phyloP scores from a whole-genome alignment of 1,139 yeast species.

The Wickerhamomyces sp. region DNA sequence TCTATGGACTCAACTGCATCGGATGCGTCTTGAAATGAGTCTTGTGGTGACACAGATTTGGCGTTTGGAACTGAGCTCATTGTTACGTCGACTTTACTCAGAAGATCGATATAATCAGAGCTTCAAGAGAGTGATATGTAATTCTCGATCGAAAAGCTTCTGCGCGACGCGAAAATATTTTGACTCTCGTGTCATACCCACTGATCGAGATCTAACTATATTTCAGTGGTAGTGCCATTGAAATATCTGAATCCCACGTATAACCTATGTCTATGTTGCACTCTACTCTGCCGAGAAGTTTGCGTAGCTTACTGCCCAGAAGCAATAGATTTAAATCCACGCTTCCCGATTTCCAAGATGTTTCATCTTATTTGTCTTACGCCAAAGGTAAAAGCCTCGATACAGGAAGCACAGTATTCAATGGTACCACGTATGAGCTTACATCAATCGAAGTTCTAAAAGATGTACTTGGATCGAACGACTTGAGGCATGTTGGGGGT shows the following conservation, averaged over 20 bases:
- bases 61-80: too few species aligned
- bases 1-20: constrained; percentile 1
- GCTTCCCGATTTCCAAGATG: constrained; percentile 16
- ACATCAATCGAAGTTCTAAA: constrained; percentile 44
- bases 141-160: too few species aligned
- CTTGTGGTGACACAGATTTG: background rate
- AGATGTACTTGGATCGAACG: constrained; percentile 33
- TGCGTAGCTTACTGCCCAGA: background rate
- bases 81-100: too few species aligned
- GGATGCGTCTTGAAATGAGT: constrained; percentile 2
- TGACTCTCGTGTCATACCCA: too few species aligned
- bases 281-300: too few species aligned
- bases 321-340: background rate
- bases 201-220: too few species aligned
- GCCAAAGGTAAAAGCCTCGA: constrained; percentile 26
- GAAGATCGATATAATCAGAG: too few species aligned
- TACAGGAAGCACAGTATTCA: constrained; percentile 45
- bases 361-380: constrained; percentile 28
- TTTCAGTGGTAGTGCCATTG: too few species aligned
- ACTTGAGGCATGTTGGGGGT: constrained; percentile 51
- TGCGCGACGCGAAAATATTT: too few species aligned
- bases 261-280: too few species aligned
- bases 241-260: too few species aligned
- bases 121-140: too few species aligned
- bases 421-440: constrained; percentile 69